Evolutionary conservation across 495 filamentous ascomycete species (phyloP).

Genomic region (Neurospora cerealis): DNA sequence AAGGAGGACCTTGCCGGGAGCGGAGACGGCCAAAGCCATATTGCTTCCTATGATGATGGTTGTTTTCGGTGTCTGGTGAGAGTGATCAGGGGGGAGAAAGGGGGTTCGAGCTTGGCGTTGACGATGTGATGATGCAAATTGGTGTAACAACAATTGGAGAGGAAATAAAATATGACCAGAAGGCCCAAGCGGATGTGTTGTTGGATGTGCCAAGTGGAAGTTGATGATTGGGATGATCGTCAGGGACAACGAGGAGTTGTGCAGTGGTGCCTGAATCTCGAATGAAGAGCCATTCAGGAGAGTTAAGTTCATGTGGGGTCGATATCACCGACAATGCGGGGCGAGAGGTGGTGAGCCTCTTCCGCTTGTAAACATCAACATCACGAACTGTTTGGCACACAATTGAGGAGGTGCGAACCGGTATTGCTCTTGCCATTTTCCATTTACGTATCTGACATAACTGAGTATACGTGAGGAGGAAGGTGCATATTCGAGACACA

Average conservation of each 20-base stretch:
- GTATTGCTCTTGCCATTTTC: not conserved
- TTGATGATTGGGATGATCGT: not conserved
- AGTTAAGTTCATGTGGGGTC: not conserved
- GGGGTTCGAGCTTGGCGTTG: not conserved
- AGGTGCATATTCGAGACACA: not conserved
- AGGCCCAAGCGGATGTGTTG: not conserved
- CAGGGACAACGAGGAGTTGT: not conserved
- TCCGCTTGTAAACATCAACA: not conserved
- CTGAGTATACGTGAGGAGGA: not conserved
- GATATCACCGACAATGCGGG: not conserved
- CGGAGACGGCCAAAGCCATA: slow-evolving; percentile 60
- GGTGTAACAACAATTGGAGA: not conserved
- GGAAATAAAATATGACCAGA: not conserved
- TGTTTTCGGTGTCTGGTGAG: not conserved
- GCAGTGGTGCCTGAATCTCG: not conserved
- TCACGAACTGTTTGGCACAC: not conserved
- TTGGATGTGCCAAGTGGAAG: not conserved
- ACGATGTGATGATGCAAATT: not conserved
- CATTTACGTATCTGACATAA: not conserved
- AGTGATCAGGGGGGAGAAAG: not conserved
- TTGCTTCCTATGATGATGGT: slow-evolving; percentile 6
- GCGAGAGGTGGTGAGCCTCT: not conserved
- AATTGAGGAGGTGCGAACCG: not conserved
- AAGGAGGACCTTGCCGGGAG: slow-evolving; percentile 91
- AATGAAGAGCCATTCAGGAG: not conserved